Evolutionary conservation across 2,329 filamentous ascomycete species (phyloP), one percentile per base, ranked within the genome.

Genomic region (Apiospora pterosperma): DNA sequence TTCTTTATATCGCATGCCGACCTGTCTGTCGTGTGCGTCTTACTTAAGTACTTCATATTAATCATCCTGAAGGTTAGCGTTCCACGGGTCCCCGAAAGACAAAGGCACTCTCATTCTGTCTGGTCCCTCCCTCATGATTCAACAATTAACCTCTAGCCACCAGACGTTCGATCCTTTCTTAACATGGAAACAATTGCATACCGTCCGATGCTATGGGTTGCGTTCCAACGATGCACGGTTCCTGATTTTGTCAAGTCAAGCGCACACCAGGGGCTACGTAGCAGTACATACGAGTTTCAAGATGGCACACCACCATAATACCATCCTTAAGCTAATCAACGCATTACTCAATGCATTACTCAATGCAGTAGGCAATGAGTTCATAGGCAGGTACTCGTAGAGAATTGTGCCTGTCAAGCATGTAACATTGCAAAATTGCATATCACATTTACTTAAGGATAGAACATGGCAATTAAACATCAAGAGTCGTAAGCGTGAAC

Each of bases 341-440:
- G n/a, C n/a, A n/a, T 55, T 55, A 55, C n/a, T n/a, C n/a, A n/a
- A n/a, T 55, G 48, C 48, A 55, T 34, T 55, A 16, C 25, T 34
- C 19, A 21, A 34, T 34, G 28, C 28, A 55, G 34, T 12, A 55
- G 16, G 19, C 48, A 19, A 8, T 8, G 48, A 19, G 11, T 55
- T 55, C 48, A 34, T 34, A 34, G 21, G 48, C 48, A n/a, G 48
- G n/a, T n/a, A n/a, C n/a, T n/a, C n/a, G n/a, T n/a, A n/a, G n/a
- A n/a, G n/a, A n/a, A n/a, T n/a, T n/a, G n/a, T n/a, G n/a, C 48
- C 21, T 5, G 28, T 55, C 16, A n/a, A 31, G 28, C 48, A 55
- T 55, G 48, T 55, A 55, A 34, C 48, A 55, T 55, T n/a, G 48
- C 48, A 55, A 55, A 55, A 55, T 55, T 55, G 48, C 48, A 55